phyloP scores from a whole-genome alignment of 139 green algal genomes.

The Chlorella sp. region DNA sequence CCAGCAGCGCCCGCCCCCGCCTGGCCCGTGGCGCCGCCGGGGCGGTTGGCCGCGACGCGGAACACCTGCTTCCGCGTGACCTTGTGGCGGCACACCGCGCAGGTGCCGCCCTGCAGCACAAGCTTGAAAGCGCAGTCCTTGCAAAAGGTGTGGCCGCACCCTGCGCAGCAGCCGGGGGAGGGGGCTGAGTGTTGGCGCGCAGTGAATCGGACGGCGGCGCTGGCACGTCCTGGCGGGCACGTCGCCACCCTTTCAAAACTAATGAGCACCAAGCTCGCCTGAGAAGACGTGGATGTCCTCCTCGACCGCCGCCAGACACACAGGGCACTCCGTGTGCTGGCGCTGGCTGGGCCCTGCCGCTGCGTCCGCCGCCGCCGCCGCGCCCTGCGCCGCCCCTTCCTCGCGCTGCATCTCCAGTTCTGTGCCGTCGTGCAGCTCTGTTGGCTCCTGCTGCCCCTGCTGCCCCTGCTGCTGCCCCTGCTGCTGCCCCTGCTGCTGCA shows the following conservation, averaged over 20 bases:
- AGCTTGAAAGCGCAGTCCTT: conserved; percentile 42
- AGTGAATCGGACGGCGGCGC: no score
- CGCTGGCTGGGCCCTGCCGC: background rate
- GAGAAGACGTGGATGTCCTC: conserved; percentile 36
- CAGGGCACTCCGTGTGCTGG: conserved; percentile 36
- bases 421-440: background rate
- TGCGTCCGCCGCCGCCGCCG: background rate
- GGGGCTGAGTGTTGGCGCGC: no score
- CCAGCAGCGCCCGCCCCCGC: no score
- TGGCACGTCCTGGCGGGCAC: no score
- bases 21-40: background rate
- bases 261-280: no score
- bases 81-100: conserved; percentile 34
- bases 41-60: conserved; percentile 19
- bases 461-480: background rate
- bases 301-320: conserved; percentile 23
- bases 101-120: conserved; percentile 22
- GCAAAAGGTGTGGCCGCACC: conserved; percentile 64
- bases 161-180: background rate
- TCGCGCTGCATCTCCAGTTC: background rate
- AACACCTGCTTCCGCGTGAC: conserved; percentile 21
- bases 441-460: background rate
- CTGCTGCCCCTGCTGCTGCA: background rate
- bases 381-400: no score
- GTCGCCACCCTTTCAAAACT: no score